Conservation (phyloP, 495 filamentous ascomycete species). For the Podospora bellae-mahoneyi region DNA sequence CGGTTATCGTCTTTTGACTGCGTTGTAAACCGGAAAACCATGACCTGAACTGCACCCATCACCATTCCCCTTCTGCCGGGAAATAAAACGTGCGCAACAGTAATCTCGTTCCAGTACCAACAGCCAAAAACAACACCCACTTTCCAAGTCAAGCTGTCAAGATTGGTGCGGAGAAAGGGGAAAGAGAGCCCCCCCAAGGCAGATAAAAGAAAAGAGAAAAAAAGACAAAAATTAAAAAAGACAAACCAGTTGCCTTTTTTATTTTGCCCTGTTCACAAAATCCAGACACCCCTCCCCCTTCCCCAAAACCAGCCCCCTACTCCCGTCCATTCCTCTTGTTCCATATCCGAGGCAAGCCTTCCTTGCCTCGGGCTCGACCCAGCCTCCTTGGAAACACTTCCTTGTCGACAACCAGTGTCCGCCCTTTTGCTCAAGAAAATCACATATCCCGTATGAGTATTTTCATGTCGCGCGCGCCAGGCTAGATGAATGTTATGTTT, state of each 20-base stretch:
- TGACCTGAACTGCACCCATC: conserved; percentile 36
- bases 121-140: conserved; percentile 1
- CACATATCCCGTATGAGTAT: conserved; percentile 33
- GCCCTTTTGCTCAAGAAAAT: conserved; percentile 37
- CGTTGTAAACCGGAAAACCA: conserved; percentile 22
- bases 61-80: conserved; percentile 3
- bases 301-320: background rate
- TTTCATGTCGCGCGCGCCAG: background rate
- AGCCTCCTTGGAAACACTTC: conserved; percentile 17
- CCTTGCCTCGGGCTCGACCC: background rate
- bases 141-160: background rate
- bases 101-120: conserved; percentile 21
- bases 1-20: background rate
- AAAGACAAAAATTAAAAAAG: conserved; percentile 13
- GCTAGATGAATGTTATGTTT: conserved; percentile 33
- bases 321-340: conserved; percentile 11
- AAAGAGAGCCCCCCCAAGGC: background rate
- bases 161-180: background rate
- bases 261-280: background rate
- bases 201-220: too few species aligned
- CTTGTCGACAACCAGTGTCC: conserved; percentile 48
- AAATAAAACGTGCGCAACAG: conserved; percentile 21
- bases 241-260: conserved; percentile 18
- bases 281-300: conserved; percentile 5
- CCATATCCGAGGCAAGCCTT: conserved; percentile 1